Percentiles rank a stretch among this genome's conserved stretches.
These are phyloP conservation scores for grape (Vitis vinifera) DNA, from an alignment of 164 flowering plant species.

Conservation along the genomic window ASM3070453v1 NC_081822.1:7951501-7952000, in stretches of 20 bases:
- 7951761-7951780: not conserved
- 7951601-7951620: too few species aligned
- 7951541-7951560: constrained; percentile 28
- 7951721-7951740: constrained; percentile 41
- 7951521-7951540: constrained; percentile 36
- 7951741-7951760: constrained; percentile 29
- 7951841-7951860: not conserved
- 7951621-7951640: too few species aligned
- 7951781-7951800: constrained; percentile 1
- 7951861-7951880: not conserved
- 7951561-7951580: constrained; percentile 5
- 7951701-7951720: constrained; percentile 35
- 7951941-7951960: not conserved
- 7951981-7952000: too few species aligned
- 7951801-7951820: not conserved
- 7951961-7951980: too few species aligned
- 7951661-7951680: constrained; percentile 15
- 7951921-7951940: not conserved
- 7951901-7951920: not conserved
- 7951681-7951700: constrained; percentile 29
- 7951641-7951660: too few species aligned
- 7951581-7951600: too few species aligned
- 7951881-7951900: not conserved
- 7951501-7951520: constrained; percentile 13
- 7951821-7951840: constrained; percentile 4